phyloP scores from a whole-genome alignment of 495 filamentous ascomycete species.

The Podospora bellae-mahoneyi region DNA sequence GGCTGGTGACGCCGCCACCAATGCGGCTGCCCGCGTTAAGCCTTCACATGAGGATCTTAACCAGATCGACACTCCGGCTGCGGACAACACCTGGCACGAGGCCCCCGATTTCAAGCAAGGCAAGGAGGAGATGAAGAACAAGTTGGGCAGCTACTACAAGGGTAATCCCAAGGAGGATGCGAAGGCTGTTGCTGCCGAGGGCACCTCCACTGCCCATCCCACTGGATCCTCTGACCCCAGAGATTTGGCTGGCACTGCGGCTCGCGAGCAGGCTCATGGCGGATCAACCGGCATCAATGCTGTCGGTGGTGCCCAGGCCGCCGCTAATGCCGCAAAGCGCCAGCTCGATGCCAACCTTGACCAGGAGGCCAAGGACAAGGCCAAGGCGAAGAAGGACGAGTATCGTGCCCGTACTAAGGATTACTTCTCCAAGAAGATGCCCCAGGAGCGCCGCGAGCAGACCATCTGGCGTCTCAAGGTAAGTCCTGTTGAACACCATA shows the following conservation, averaged over 20 bases:
- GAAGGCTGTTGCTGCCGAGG: conserved; percentile 32
- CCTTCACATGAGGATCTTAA: conserved; percentile 72
- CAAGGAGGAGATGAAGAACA: conserved; percentile 64
- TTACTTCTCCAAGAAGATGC: conserved; percentile 80
- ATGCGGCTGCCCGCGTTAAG: conserved; percentile 73
- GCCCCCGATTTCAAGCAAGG: conserved; percentile 64
- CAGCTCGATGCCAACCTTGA: conserved; percentile 52
- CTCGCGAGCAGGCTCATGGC: conserved; percentile 33
- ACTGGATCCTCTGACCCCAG: conserved; percentile 25
- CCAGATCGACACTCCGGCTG: conserved; percentile 77
- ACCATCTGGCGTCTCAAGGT: conserved; percentile 83
- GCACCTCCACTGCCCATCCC: conserved; percentile 30
- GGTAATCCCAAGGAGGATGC: conserved; percentile 54
- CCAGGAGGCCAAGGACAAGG: conserved; percentile 61
- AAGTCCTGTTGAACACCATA: conserved; percentile 2
- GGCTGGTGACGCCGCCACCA: conserved; percentile 81
- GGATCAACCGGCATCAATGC: conserved; percentile 51
- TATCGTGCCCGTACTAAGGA: conserved; percentile 59
- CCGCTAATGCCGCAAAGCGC: conserved; percentile 48
- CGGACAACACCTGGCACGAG: conserved; percentile 93
- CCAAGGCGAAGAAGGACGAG: conserved; percentile 37
- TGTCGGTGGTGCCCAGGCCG: conserved; percentile 47
- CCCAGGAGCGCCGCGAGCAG: conserved; percentile 91
- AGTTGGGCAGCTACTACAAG: conserved; percentile 58
- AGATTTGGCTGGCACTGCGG: conserved; percentile 25